A percentile compares a stretch with the other conserved stretches of the same genome.
Evolutionary conservation across 2,329 filamentous ascomycete species (phyloP).

Genomic region (Colletotrichum chrysophilum): DNA sequence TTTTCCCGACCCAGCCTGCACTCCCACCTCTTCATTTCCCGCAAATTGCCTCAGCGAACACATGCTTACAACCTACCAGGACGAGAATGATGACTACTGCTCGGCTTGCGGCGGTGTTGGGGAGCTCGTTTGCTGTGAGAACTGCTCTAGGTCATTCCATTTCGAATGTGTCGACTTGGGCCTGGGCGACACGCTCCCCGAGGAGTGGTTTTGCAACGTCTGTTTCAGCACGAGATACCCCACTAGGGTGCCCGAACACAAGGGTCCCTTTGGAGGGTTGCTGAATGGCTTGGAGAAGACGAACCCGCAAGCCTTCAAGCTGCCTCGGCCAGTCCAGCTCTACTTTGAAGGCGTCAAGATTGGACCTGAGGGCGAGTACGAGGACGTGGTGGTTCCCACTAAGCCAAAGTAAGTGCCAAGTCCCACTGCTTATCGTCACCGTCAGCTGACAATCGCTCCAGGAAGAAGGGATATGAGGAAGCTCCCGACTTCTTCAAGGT

Average conservation of each 20-base stretch:
- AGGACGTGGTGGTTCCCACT: constrained; percentile 62
- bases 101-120: constrained; percentile 84
- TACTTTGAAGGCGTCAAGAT: constrained; percentile 83
- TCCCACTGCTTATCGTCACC: neutral
- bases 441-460: constrained; percentile 38
- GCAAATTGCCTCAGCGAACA: constrained; percentile 22
- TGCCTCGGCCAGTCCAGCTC: constrained; percentile 74
- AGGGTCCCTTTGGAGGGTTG: constrained; percentile 66
- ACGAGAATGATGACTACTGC: constrained; percentile 91
- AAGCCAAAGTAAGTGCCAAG: constrained; percentile 68
- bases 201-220: constrained; percentile 86
- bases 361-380: constrained; percentile 79
- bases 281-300: constrained; percentile 69
- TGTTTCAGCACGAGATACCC: constrained; percentile 62
- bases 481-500: constrained; percentile 70
- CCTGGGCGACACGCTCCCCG: constrained; percentile 67
- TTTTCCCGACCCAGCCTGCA: constrained; percentile 33
- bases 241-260: constrained; percentile 48
- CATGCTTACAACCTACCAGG: constrained; percentile 45
- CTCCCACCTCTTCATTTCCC: constrained; percentile 12
- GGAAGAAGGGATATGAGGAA: constrained; percentile 65
- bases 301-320: constrained; percentile 74
- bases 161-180: constrained; percentile 87
- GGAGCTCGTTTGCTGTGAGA: constrained; percentile 91
- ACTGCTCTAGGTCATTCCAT: constrained; percentile 89